Percentiles rank a stretch among this genome's conserved stretches.
Conservation (phyloP, 768 basidiomycete genomes). For the Phanerochaete carnosa region DNA sequence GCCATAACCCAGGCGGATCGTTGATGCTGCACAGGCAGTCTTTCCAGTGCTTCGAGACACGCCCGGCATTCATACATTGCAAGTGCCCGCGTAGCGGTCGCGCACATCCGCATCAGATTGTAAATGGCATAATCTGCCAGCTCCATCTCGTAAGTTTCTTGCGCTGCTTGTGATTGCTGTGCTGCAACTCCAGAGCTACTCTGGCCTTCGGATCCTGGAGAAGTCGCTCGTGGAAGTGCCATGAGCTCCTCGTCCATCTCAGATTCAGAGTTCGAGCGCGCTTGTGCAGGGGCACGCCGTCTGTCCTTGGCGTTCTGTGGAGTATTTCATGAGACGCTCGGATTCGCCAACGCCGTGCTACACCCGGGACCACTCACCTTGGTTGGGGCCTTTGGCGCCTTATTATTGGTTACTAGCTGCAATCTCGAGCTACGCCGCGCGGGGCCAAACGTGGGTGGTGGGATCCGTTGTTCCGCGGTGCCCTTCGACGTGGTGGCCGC, state of each 20-base stretch:
- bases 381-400: slow-evolving; percentile 38
- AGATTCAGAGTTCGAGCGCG: slow-evolving; percentile 66
- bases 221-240: neutral
- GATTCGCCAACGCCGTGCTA: neutral
- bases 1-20: slow-evolving; percentile 74
- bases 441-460: slow-evolving; percentile 31
- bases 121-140: slow-evolving; percentile 84
- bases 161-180: slow-evolving; percentile 66
- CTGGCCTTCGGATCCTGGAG: slow-evolving; percentile 36
- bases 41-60: slow-evolving; percentile 74
- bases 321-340: neutral
- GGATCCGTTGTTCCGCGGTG: slow-evolving; percentile 38
- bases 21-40: slow-evolving; percentile 71
- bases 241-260: slow-evolving; percentile 66
- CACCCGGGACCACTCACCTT: slow-evolving; percentile 46
- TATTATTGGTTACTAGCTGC: slow-evolving; percentile 46
- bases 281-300: slow-evolving; percentile 51
- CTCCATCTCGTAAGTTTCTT: slow-evolving; percentile 67
- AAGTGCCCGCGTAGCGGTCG: slow-evolving; percentile 70
- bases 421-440: slow-evolving; percentile 76
- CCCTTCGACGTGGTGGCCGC: slow-evolving; percentile 44
- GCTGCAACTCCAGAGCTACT: slow-evolving; percentile 45
- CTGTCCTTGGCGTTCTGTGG: slow-evolving; percentile 45
- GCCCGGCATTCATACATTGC: slow-evolving; percentile 72
- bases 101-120: slow-evolving; percentile 77